Percentiles rank a stretch among this genome's conserved stretches.
phyloP scores from a whole-genome alignment of 805 yeast species.

The Metahyphopichia silvanorum region DNA sequence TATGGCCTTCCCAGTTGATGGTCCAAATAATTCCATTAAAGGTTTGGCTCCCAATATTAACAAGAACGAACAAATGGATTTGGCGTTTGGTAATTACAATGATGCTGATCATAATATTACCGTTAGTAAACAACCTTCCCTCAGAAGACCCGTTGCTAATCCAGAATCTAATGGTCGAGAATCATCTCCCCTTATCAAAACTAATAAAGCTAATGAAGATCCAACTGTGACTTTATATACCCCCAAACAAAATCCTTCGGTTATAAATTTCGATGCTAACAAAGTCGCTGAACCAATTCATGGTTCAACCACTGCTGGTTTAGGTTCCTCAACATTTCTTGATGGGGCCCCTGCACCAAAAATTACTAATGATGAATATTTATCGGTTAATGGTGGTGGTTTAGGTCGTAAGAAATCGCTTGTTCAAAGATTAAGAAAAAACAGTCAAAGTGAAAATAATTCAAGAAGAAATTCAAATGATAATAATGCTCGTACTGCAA shows the following conservation, averaged over 20 bases:
- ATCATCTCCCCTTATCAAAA: slow-evolving; percentile 13
- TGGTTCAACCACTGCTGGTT: slow-evolving; percentile 82
- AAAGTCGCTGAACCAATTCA: slow-evolving; percentile 70
- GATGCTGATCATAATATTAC: slow-evolving; percentile 44
- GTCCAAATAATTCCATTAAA: slow-evolving; percentile 83
- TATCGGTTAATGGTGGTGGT: slow-evolving; percentile 32
- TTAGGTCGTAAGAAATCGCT: slow-evolving; percentile 82
- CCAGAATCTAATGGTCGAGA: slow-evolving; percentile 3
- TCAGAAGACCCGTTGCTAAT: slow-evolving; percentile 9
- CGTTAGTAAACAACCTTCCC: slow-evolving; percentile 22
- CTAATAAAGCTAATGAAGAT: slow-evolving; percentile 15
- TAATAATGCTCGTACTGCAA: slow-evolving; percentile 3
- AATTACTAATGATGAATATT: slow-evolving; percentile 24
- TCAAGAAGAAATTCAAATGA: slow-evolving; percentile 33
- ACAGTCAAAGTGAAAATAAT: slow-evolving; percentile 27
- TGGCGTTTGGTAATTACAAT: slow-evolving; percentile 69
- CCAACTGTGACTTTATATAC: slow-evolving; percentile 23
- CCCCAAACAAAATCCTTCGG: slow-evolving; percentile 49
- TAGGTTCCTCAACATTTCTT: slow-evolving; percentile 87
- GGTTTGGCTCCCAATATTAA: slow-evolving; percentile 57
- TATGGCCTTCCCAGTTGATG: slow-evolving; percentile 91
- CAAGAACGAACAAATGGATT: slow-evolving; percentile 54
- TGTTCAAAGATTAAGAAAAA: slow-evolving; percentile 58
- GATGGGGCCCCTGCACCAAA: slow-evolving; percentile 94
- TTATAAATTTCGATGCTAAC: slow-evolving; percentile 69